Conservation (phyloP, 2,329 filamentous ascomycete genomes). For the Chaetomiaceae sp. region DNA sequence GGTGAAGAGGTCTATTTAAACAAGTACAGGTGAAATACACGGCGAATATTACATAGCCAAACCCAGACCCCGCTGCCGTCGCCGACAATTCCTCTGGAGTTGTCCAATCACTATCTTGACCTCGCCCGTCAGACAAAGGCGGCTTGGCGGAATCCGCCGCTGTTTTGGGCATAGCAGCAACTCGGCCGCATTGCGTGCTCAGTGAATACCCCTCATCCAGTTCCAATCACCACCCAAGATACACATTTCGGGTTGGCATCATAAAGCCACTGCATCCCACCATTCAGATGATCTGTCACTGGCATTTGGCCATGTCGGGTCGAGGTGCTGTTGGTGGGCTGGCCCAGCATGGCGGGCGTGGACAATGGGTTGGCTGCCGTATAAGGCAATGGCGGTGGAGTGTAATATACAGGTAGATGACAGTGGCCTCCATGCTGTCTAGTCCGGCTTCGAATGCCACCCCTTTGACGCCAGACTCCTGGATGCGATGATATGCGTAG, state of each 20-base stretch:
- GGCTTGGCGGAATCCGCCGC: slow-evolving; percentile 10
- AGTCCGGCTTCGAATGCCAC: neutral
- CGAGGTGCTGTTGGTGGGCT: neutral
- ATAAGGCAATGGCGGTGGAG: neutral
- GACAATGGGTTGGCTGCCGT: too few relatives aligned
- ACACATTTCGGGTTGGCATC: slow-evolving; percentile 11
- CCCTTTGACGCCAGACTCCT: slow-evolving; percentile 4
- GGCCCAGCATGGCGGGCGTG: too few relatives aligned
- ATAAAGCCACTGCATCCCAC: slow-evolving; percentile 23
- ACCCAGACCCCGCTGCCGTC: neutral
- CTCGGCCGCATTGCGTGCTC: slow-evolving; percentile 18
- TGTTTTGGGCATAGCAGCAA: slow-evolving; percentile 8
- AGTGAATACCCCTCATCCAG: neutral
- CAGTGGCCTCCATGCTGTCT: neutral
- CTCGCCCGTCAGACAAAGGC: slow-evolving; percentile 3
- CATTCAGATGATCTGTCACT: slow-evolving; percentile 16
- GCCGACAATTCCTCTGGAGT: neutral
- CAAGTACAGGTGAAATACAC: slow-evolving; percentile 5
- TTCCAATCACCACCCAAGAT: neutral
- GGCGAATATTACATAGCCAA: slow-evolving; percentile 9
- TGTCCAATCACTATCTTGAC: neutral
- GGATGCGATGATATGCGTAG: neutral
- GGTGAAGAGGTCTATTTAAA: neutral
- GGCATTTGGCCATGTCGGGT: neutral
- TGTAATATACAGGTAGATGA: slow-evolving; percentile 4